A percentile compares a stretch with the other conserved stretches of the same genome.
phyloP scores from a whole-genome alignment of 768 basidiomycete species.

The Strobilomyces confusus region DNA sequence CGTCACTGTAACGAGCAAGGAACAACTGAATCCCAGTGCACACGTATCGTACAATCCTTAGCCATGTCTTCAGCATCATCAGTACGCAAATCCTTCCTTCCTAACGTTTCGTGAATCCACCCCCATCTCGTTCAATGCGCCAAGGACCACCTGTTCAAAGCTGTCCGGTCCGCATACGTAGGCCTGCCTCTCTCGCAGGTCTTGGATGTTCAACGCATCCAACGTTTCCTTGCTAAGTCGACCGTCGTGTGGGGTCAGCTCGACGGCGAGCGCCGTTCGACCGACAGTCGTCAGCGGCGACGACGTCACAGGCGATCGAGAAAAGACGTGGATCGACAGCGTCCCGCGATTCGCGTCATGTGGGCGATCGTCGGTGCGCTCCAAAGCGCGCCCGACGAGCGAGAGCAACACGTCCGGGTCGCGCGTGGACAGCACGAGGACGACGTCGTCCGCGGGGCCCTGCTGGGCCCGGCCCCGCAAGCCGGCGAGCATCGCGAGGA shows the following conservation, averaged over 20 bases:
- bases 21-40: neutral
- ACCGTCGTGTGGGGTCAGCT: slow-evolving; percentile 15
- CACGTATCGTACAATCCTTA: neutral
- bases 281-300: neutral
- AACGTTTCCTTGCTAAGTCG: slow-evolving; percentile 16
- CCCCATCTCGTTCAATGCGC: slow-evolving; percentile 33
- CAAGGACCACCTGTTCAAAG: slow-evolving; percentile 41
- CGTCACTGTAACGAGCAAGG: neutral
- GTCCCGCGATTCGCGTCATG: neutral
- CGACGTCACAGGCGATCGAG: neutral
- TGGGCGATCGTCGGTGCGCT: neutral
- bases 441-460: slow-evolving; percentile 32
- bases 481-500: slow-evolving; percentile 49
- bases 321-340: slow-evolving; percentile 41
- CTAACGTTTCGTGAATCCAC: slow-evolving; percentile 31
- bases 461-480: neutral
- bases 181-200: slow-evolving; percentile 24
- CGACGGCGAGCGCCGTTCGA: slow-evolving; percentile 16
- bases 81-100: slow-evolving; percentile 43
- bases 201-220: slow-evolving; percentile 3
- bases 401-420: slow-evolving; percentile 50
- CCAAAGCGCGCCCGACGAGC: slow-evolving; percentile 25
- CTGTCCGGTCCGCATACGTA: slow-evolving; percentile 50
- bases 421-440: slow-evolving; percentile 47
- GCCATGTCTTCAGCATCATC: neutral